A percentile compares a stretch with the other conserved stretches of the same genome.
Conservation (phyloP, 2,329 filamentous ascomycete species). For the Hypoxylon sp. region DNA sequence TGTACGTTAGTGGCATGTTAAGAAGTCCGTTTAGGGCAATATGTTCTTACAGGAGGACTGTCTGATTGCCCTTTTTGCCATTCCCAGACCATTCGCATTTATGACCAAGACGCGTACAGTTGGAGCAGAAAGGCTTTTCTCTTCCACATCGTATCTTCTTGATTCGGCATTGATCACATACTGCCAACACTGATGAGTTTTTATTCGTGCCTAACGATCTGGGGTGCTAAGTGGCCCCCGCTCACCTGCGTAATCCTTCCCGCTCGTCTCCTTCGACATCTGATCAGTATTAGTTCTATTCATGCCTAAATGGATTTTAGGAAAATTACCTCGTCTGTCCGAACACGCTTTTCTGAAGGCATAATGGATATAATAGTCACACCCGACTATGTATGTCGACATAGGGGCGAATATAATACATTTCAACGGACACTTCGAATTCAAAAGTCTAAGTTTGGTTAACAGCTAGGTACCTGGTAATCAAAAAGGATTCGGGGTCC, state of each 20-base stretch:
- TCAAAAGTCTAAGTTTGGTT: constrained; percentile 1
- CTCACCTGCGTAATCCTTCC: constrained; percentile 39
- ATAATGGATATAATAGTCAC: constrained; percentile 14
- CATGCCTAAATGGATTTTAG: not conserved
- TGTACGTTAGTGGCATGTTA: constrained; percentile 5
- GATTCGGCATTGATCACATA: constrained; percentile 37
- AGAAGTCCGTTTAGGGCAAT: not conserved
- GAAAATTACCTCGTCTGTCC: constrained; percentile 31
- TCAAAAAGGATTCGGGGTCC: constrained; percentile 18
- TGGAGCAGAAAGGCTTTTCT: constrained; percentile 36
- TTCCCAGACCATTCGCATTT: constrained; percentile 37
- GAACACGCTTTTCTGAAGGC: constrained; percentile 28
- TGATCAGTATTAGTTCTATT: constrained; percentile 14
- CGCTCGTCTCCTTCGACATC: constrained; percentile 32
- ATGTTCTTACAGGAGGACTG: constrained; percentile 20
- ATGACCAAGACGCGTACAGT: constrained; percentile 34
- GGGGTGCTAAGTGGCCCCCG: constrained; percentile 17
- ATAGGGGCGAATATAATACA: constrained; percentile 13
- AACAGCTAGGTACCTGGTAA: not conserved
- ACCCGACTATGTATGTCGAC: constrained; percentile 5
- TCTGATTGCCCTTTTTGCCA: constrained; percentile 36
- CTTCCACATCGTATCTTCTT: constrained; percentile 39
- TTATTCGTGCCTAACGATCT: constrained; percentile 7
- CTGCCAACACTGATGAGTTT: constrained; percentile 18
- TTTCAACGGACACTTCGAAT: constrained; percentile 12